Percentiles rank a stretch among this genome's conserved stretches.
Conservation (phyloP, 2,329 filamentous ascomycete genomes). For the Dothiorella sarmentorum region DNA sequence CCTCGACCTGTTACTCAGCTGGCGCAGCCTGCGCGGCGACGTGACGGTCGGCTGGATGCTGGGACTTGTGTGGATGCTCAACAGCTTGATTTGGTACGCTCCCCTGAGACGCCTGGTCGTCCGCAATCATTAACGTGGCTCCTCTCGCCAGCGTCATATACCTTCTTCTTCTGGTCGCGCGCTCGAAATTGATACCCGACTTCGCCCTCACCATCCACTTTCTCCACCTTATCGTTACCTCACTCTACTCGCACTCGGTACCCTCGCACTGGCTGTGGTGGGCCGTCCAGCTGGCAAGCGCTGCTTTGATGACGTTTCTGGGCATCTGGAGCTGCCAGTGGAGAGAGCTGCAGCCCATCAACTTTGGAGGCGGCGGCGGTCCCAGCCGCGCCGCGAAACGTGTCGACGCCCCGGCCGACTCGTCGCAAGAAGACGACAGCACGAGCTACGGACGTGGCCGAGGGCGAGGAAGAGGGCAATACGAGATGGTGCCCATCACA, state of each 20-base stretch:
- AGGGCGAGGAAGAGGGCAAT: constrained; percentile 43
- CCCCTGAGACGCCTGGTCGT: neutral
- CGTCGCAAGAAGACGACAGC: constrained; percentile 31
- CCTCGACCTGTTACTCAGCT: constrained; percentile 59
- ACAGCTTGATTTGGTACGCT: constrained; percentile 60
- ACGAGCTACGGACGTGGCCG: constrained; percentile 39
- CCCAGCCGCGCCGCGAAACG: constrained; percentile 21
- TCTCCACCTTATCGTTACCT: constrained; percentile 73
- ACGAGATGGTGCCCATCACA: constrained; percentile 48
- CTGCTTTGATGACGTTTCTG: constrained; percentile 62
- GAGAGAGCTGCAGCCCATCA: constrained; percentile 83
- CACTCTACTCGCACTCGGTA: constrained; percentile 71
- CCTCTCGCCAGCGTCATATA: constrained; percentile 65
- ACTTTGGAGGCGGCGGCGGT: constrained; percentile 64
- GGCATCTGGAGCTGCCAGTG: constrained; percentile 91
- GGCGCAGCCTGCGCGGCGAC: constrained; percentile 62
- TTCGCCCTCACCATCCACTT: constrained; percentile 88
- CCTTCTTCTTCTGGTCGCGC: constrained; percentile 76
- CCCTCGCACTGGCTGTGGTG: constrained; percentile 86
- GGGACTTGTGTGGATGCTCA: constrained; percentile 64
- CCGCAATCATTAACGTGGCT: constrained; percentile 1
- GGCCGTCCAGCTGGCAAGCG: constrained; percentile 61
- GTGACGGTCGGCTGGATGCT: constrained; percentile 68
- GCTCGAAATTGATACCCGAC: constrained; percentile 91
- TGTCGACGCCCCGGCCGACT: constrained; percentile 21